Conservation (phyloP, 2,329 filamentous ascomycete species). For the Fusarium multiceps region DNA sequence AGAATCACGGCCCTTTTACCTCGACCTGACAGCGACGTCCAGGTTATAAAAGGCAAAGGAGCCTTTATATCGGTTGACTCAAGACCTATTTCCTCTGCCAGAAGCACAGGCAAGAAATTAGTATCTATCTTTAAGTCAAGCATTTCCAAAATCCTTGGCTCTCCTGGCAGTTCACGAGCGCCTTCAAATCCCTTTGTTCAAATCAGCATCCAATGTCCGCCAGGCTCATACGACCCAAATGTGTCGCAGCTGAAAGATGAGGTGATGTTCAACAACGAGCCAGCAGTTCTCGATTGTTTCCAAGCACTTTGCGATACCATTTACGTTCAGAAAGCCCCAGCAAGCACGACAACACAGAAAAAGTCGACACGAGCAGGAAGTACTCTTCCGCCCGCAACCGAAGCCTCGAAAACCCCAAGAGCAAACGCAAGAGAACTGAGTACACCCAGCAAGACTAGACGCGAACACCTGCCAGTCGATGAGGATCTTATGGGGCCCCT, state of each 20-base stretch:
- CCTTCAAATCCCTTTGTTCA: conserved; percentile 69
- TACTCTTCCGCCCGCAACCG: not conserved
- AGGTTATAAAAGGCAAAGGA: conserved; percentile 58
- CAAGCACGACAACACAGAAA: not conserved
- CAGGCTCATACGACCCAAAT: conserved; percentile 76
- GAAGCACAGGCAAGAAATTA: conserved; percentile 71
- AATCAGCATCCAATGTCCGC: conserved; percentile 71
- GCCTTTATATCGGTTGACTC: conserved; percentile 76
- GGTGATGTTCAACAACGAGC: conserved; percentile 72
- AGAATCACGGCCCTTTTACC: conserved; percentile 64
- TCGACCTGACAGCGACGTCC: conserved; percentile 57
- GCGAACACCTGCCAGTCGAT: conserved; percentile 4
- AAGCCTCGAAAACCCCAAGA: not conserved
- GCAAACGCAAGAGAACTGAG: not conserved
- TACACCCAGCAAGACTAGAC: not conserved
- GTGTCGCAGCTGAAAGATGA: conserved; percentile 78
- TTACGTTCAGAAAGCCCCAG: conserved; percentile 47
- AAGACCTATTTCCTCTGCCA: conserved; percentile 68
- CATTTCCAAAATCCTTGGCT: conserved; percentile 51
- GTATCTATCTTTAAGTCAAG: conserved; percentile 63
- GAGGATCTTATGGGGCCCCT: conserved; percentile 24
- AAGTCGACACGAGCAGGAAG: not conserved
- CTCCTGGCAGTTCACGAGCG: conserved; percentile 39
- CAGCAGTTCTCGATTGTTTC: conserved; percentile 58
- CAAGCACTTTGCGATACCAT: conserved; percentile 55